A percentile compares a stretch with the other conserved stretches of the same genome.
Conservation (phyloP, 371 early-diverging fungal species). For the Choanephora cucurbitarum region DNA sequence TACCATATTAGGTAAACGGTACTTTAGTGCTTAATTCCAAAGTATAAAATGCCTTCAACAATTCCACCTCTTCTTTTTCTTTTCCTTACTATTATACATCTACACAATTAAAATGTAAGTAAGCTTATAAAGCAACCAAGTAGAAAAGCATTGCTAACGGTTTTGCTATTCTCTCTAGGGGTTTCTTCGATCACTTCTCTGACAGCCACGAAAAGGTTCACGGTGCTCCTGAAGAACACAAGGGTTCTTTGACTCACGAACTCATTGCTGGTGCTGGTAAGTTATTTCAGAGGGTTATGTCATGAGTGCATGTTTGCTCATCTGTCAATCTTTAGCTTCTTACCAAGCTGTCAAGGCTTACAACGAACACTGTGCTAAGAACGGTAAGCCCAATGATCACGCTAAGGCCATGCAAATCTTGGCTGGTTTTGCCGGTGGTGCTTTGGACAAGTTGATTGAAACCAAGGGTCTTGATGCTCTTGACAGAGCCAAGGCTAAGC, state of each 20-base stretch:
- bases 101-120: conserved; percentile 6
- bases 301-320: background rate
- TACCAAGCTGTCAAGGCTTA: conserved; percentile 53
- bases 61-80: background rate
- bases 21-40: background rate
- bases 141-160: background rate
- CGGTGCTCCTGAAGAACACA: conserved; percentile 30
- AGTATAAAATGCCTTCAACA: background rate
- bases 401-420: conserved; percentile 53
- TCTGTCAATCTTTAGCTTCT: conserved; percentile 23
- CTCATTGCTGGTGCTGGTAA: conserved; percentile 56
- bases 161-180: conserved; percentile 32
- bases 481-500: conserved; percentile 49
- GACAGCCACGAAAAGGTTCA: conserved; percentile 31
- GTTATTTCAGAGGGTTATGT: background rate
- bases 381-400: conserved; percentile 50
- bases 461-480: conserved; percentile 55
- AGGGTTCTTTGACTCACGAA: conserved; percentile 53
- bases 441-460: conserved; percentile 53
- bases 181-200: conserved; percentile 38
- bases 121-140: background rate
- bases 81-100: background rate
- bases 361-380: conserved; percentile 45
- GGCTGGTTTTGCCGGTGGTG: conserved; percentile 55
- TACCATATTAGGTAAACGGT: background rate